phyloP scores from a whole-genome alignment of 1,139 yeast genomes.

The Taphrina flavorubra region DNA sequence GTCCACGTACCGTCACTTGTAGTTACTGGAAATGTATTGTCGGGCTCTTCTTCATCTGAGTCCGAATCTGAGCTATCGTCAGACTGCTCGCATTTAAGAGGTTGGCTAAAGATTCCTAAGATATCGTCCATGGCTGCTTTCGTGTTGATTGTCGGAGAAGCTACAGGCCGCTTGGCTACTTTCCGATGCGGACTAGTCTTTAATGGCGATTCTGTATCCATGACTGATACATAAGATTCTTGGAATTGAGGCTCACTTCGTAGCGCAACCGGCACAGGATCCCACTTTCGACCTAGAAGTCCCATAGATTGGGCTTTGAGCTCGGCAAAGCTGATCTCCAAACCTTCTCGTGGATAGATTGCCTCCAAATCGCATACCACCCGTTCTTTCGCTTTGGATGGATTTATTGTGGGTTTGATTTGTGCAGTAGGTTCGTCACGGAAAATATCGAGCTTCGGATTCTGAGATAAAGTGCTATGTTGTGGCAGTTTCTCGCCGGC shows the following conservation, averaged over 20 bases:
- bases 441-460: constrained; percentile 18
- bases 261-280: background rate
- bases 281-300: constrained; percentile 43
- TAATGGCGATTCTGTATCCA: constrained; percentile 35
- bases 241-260: background rate
- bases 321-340: constrained; percentile 68
- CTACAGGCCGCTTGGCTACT: constrained; percentile 42
- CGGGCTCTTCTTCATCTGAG: constrained; percentile 44
- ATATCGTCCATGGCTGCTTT: constrained; percentile 79
- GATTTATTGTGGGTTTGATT: background rate
- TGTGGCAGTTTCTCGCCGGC: constrained; percentile 59
- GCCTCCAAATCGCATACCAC: constrained; percentile 59
- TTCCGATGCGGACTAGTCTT: constrained; percentile 14
- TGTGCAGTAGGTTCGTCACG: constrained; percentile 26
- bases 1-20: constrained; percentile 36
- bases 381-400: constrained; percentile 62
- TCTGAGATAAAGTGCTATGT: background rate
- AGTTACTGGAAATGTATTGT: constrained; percentile 28
- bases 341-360: constrained; percentile 59
- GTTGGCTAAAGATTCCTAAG: constrained; percentile 74
- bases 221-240: constrained; percentile 35
- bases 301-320: constrained; percentile 60
- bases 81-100: constrained; percentile 54
- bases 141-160: constrained; percentile 77
- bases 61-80: constrained; percentile 51